Percentiles rank a stretch among this genome's conserved stretches.
phyloP scores from a whole-genome alignment of 2,329 filamentous ascomycete genomes.

The Paraphaeosphaeria minitans region DNA sequence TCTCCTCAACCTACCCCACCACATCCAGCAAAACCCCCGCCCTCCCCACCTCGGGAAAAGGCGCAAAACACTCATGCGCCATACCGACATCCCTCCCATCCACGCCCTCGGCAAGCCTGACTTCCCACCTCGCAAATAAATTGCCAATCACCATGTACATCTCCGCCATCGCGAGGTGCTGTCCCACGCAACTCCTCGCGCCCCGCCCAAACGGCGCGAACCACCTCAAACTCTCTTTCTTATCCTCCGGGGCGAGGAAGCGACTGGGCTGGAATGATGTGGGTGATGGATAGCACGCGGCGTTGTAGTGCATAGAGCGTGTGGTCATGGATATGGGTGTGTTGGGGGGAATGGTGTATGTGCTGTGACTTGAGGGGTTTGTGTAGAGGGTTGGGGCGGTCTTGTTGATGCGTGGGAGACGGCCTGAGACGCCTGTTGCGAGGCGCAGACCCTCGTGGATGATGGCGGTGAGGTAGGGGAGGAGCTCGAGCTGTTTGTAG shows the following conservation, averaged over 20 bases:
- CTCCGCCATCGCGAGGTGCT: slow-evolving; percentile 19
- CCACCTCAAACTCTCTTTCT: slow-evolving; percentile 5
- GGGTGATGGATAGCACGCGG: slow-evolving; percentile 9
- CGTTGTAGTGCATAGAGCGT: slow-evolving; percentile 16
- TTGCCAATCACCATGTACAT: slow-evolving; percentile 20
- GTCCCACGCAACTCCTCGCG: slow-evolving; percentile 18
- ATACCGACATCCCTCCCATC: slow-evolving; percentile 13
- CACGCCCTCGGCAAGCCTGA: slow-evolving; percentile 9
- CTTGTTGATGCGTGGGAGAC: slow-evolving; percentile 17
- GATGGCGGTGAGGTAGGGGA: slow-evolving; percentile 18
- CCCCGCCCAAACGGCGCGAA: slow-evolving; percentile 19
- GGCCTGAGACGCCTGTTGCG: slow-evolving; percentile 10
- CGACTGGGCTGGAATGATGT: slow-evolving; percentile 15
- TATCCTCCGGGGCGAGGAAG: slow-evolving; percentile 14
- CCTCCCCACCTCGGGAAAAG: slow-evolving; percentile 9
- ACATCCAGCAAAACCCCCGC: slow-evolving; percentile 1
- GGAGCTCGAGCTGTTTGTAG: slow-evolving; percentile 15
- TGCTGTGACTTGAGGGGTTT: background rate
- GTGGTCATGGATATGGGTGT: slow-evolving; percentile 11
- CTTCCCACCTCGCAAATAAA: slow-evolving; percentile 18
- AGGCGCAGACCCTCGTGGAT: slow-evolving; percentile 16
- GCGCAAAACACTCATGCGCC: slow-evolving; percentile 16
- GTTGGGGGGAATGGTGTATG: background rate
- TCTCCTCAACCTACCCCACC: no score
- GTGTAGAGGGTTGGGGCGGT: slow-evolving; percentile 9